Evolutionary conservation across 2,329 filamentous ascomycete species (phyloP).

Genomic region (Colletotrichum musicola): DNA sequence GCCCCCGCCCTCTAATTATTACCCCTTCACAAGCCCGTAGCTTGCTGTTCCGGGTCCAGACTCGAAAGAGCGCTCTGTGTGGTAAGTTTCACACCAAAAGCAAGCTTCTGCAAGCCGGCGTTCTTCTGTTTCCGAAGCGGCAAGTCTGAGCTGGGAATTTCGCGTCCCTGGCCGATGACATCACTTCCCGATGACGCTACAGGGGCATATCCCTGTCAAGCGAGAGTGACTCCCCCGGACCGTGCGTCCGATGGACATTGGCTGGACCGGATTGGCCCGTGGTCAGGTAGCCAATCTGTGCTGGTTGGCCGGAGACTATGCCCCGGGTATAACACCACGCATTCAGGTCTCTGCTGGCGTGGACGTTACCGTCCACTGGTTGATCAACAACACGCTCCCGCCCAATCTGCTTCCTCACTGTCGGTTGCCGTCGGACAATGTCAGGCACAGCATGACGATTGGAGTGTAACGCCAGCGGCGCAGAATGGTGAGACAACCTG

Average conservation of each 20-base stretch:
- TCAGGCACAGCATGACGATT: conserved; percentile 20
- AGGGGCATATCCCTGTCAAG: conserved; percentile 16
- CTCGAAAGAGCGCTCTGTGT: background rate
- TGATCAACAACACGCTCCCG: conserved; percentile 10
- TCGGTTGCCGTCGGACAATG: background rate
- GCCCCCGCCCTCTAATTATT: background rate
- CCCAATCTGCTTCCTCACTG: conserved; percentile 6
- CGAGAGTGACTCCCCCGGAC: conserved; percentile 12
- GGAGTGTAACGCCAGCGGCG: conserved; percentile 3
- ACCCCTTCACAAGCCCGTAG: background rate
- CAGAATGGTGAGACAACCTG: background rate
- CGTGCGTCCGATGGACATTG: conserved; percentile 25
- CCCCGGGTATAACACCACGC: conserved; percentile 9
- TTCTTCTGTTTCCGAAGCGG: conserved; percentile 29
- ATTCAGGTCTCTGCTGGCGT: background rate
- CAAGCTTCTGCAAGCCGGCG: conserved; percentile 27
- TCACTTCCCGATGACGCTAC: conserved; percentile 26
- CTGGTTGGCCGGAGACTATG: conserved; percentile 34
- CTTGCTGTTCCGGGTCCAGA: background rate
- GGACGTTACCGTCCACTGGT: background rate
- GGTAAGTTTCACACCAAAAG: conserved; percentile 36
- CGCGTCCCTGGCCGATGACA: conserved; percentile 31
- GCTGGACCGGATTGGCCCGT: conserved; percentile 32
- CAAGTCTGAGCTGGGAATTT: conserved; percentile 28
- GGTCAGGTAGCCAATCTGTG: conserved; percentile 5